phyloP scores from a whole-genome alignment of 2,329 filamentous ascomycete genomes.

The Fusarium brevicatenulatum region DNA sequence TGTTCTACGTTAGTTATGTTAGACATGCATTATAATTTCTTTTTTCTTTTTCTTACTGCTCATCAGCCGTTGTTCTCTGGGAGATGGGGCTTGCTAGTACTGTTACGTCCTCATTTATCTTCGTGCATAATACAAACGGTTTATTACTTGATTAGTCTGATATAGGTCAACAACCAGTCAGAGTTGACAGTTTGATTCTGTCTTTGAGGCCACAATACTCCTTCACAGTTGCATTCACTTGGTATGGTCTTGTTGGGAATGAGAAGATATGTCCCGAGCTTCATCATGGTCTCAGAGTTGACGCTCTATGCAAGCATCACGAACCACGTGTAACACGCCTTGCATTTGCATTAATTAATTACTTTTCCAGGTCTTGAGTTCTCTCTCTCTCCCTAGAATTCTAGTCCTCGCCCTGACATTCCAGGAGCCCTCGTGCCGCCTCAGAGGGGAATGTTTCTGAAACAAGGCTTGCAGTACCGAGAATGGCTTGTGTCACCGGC shows the following conservation, averaged over 20 bases:
- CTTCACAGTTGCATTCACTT: neutral
- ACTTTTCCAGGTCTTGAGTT: neutral
- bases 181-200: neutral
- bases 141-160: constrained; percentile 15
- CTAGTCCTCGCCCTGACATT: constrained; percentile 21
- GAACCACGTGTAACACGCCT: constrained; percentile 18
- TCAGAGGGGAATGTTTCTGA: constrained; percentile 26
- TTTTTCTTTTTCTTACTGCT: neutral
- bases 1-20: neutral
- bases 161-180: neutral
- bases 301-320: constrained; percentile 3
- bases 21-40: constrained; percentile 19
- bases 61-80: neutral
- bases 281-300: constrained; percentile 1
- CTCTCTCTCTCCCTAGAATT: constrained; percentile 16
- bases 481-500: neutral
- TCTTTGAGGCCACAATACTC: neutral
- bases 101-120: constrained; percentile 5
- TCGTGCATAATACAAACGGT: constrained; percentile 9
- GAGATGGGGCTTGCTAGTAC: constrained; percentile 9
- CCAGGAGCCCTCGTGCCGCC: constrained; percentile 3
- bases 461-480: constrained; percentile 28
- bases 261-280: neutral
- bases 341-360: neutral
- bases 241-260: neutral